Evolutionary conservation across 1,139 yeast genomes (phyloP), one percentile per base, ranked within the genome.

Genomic region (Geotrichum citri-aurantii): DNA sequence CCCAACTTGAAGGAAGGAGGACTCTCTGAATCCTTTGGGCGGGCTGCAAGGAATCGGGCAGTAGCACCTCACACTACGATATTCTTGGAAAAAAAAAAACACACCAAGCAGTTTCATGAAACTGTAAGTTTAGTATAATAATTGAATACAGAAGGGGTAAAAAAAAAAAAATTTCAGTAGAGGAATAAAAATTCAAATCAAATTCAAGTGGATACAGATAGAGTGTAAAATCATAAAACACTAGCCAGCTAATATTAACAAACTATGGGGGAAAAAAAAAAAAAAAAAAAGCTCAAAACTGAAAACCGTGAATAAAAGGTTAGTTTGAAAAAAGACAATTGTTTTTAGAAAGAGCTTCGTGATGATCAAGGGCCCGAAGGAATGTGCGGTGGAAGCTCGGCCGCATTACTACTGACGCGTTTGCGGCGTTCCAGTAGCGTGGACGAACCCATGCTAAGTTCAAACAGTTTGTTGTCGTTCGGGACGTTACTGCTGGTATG

Each of bases 381-480:
- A n/a, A 17, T n/a, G 19, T n/a, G 44, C 10, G 17, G 44, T 6
- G 44, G 14, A n/a, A 17, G 17, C 14, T 37, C 48, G 21, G 54
- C 26, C 37, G 54, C 47, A n/a, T 23, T 50, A 23, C 54, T 54
- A 14, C 31, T 49, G 11, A 55, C 51, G 2, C 58, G 46, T 37
- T 57, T 57, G 29, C 62, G 56, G 3, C 62, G 62, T 24, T 57
- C 62, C 31, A 60, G 33, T 48, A 60, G 19, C 19, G 62, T 60
- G 3, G 60, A 57, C 5, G 59, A 50, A n/a, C 55, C 60, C 23
- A 60, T 21, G 29, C 57, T 57, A 12, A 60, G 58, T 40, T 60
- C 62, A 50, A 60, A 57, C 49, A 56, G 52, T 37, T 52, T 56
- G 29, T 44, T 29, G 12, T 50, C 29, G 11, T 40, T 31, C 7